Conservation (phyloP, 768 basidiomycete species). For the Tephrocybe sp. region DNA sequence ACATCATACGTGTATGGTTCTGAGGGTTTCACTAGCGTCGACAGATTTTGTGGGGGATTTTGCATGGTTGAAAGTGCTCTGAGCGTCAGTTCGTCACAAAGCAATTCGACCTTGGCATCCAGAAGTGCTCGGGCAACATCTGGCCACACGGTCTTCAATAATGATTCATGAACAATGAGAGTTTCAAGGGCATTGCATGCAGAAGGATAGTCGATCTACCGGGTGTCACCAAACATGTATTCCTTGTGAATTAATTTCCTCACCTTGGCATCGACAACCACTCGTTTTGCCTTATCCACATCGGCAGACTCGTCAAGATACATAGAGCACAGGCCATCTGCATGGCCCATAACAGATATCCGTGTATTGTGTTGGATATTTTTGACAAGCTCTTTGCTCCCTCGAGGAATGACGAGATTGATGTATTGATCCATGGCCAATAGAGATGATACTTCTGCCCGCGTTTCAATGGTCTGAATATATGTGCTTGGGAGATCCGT, state of each 20-base stretch:
- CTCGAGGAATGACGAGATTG: slow-evolving; percentile 94
- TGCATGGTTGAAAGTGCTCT: slow-evolving; percentile 43
- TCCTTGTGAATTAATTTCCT: slow-evolving; percentile 13
- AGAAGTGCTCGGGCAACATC: slow-evolving; percentile 73
- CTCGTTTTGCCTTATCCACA: slow-evolving; percentile 71
- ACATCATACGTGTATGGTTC: slow-evolving; percentile 69
- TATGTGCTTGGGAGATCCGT: slow-evolving; percentile 76
- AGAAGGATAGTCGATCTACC: slow-evolving; percentile 90
- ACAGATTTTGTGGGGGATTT: slow-evolving; percentile 36
- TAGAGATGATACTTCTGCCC: slow-evolving; percentile 86
- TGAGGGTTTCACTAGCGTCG: slow-evolving; percentile 50
- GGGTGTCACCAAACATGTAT: too few species aligned
- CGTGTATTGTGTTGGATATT: slow-evolving; percentile 87
- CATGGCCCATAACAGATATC: slow-evolving; percentile 99
- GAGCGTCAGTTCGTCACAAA: slow-evolving; percentile 72
- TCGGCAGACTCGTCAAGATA: slow-evolving; percentile 86
- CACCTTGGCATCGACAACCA: slow-evolving; percentile 92
- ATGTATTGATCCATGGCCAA: slow-evolving; percentile 89
- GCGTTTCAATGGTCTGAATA: slow-evolving; percentile 89
- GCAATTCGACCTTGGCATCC: slow-evolving; percentile 64
- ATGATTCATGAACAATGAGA: slow-evolving; percentile 74
- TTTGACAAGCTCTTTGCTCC: slow-evolving; percentile 85
- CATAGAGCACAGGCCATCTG: slow-evolving; percentile 91
- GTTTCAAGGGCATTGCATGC: slow-evolving; percentile 95
- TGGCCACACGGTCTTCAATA: slow-evolving; percentile 78